A percentile compares a stretch with the other conserved stretches of the same genome.
These are phyloP conservation scores for Centrapalus pauciflorus DNA, from an alignment of 129 eudicot genomes.

Conservation along the genomic window DNA sequence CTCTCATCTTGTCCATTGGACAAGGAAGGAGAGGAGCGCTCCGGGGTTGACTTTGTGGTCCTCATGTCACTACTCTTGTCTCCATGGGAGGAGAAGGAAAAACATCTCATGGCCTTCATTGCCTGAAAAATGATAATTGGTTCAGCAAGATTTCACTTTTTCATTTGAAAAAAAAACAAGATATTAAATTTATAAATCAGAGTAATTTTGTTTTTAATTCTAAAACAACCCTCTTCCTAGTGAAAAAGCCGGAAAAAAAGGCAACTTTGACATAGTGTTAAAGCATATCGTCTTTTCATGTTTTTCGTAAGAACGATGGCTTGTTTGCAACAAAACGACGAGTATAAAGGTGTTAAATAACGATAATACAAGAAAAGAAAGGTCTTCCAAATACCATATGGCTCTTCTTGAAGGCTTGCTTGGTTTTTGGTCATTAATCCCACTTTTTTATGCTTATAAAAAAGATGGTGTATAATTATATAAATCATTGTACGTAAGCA, in stretches of 20 bases:
- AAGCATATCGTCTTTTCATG: not conserved
- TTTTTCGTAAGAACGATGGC: not conserved
- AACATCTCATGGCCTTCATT: conserved; percentile 60
- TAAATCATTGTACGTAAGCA: too few relatives aligned
- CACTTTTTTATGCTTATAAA: too few relatives aligned
- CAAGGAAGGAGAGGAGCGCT: conserved; percentile 40
- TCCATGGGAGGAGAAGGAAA: conserved; percentile 40
- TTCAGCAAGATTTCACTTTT: not conserved
- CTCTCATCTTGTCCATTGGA: conserved; percentile 37
- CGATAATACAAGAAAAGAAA: too few relatives aligned
- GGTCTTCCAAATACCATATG: too few relatives aligned
- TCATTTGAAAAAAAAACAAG: not conserved
- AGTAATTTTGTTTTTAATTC: not conserved
- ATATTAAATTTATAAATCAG: not conserved
- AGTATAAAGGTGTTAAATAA: too few relatives aligned
- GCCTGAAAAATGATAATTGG: conserved; percentile 2
- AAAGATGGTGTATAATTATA: too few relatives aligned
- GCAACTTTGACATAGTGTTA: too few relatives aligned
- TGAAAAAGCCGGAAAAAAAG: too few relatives aligned
- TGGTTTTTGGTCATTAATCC: too few relatives aligned
- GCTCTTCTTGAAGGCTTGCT: too few relatives aligned
- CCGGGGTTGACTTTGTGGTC: conserved; percentile 41
- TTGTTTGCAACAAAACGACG: not conserved
- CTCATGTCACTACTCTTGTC: conserved; percentile 38
- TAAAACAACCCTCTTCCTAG: too few relatives aligned